Evolutionary conservation across 1,139 yeast species (phyloP), one percentile per base, ranked within the genome.

Genomic region (Debaryomyces sp.): DNA sequence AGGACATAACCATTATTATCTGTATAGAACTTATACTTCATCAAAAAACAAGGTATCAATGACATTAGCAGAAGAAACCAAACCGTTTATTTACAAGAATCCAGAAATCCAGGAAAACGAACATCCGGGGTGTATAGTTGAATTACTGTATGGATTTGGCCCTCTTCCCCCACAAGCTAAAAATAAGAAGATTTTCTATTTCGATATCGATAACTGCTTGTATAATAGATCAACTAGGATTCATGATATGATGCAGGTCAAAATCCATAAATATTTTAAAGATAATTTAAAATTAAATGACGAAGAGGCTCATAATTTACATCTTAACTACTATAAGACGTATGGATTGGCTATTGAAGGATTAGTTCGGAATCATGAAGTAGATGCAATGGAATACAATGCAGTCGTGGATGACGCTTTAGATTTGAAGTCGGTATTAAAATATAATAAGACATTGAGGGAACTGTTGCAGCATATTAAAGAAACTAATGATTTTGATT

Each of bases 331-430:
- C 70, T 94, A 92, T 66, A 82, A 80, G 55, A 86, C 89, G 41
- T 94, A 91, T 60, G 99, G 99, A 0, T 77, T 94, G 52, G 98
- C 98, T 0, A 80, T 94, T 44, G 96, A 94, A 65, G 99, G 99
- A 0, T 73, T 90, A 41, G 96, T 90, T 4, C 77, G 90, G 63
- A 80, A 84, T 63, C 92, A 91, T 62, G 82, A 83, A 52, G 89
- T 91, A 23, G 89, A 92, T 63, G 97, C 97, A 4, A 66, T 94
- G 67, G 94, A 89, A 57, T 94, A 94, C 68, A 94, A 94, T 66
- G 73, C 80, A 41, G 80, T 86, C 56, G 98, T 94, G 15, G 99
- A 94, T 67, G 98, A 94, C 63, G 85, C 97, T 0, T 74, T 94
- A 47, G 98, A 97, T 23, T 76, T 94, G 58, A 94, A 89, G 51